phyloP scores from a whole-genome alignment of 345 rosid genomes.

The Eucalyptus tenuipes region DNA sequence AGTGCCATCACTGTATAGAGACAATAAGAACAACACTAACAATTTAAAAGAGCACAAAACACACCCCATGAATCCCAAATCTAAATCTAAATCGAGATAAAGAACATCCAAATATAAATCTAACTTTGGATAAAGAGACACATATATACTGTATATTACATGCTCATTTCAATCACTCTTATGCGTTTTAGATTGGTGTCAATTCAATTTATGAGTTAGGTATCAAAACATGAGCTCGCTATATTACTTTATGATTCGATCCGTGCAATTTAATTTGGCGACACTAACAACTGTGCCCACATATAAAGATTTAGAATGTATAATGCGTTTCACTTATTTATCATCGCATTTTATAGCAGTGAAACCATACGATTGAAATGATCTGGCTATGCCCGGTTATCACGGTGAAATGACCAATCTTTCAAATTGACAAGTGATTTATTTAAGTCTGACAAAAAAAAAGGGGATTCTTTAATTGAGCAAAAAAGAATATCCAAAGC shows the following conservation, averaged over 20 bases:
- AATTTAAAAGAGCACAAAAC: neutral
- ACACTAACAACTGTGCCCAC: neutral
- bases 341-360: no score
- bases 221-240: rapidly evolving
- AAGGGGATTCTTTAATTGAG: no score
- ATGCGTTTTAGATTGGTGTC: rapidly evolving
- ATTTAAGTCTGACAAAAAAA: no score
- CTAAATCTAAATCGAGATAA: neutral
- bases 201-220: rapidly evolving
- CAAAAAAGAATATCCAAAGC: no score
- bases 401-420: neutral
- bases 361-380: neutral
- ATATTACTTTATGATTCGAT: rapidly evolving
- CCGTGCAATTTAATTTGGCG: rapidly evolving
- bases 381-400: neutral
- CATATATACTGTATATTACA: no score
- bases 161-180: neutral
- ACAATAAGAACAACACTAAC: neutral
- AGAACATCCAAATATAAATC: no score
- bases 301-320: neutral
- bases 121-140: neutral
- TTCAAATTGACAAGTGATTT: no score
- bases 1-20: rapidly evolving
- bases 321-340: neutral
- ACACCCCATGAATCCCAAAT: neutral